These are phyloP conservation scores for Phialophora expanda DNA, from an alignment of 2,329 filamentous ascomycete species.

Conservation along the genomic window DNA sequence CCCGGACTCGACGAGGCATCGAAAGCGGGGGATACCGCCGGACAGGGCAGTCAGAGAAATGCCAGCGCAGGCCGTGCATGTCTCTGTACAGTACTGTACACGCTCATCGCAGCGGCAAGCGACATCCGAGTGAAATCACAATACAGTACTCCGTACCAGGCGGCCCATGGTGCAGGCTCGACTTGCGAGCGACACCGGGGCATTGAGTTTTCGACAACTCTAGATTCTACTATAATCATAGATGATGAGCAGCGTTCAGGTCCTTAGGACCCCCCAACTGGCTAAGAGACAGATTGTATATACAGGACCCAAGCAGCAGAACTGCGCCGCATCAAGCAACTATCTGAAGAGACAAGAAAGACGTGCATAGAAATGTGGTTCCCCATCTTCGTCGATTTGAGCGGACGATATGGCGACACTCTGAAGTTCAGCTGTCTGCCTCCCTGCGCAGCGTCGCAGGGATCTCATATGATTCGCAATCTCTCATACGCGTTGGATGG, in stretches of 20 bases:
- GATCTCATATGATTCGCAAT: not conserved
- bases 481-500: not conserved
- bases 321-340: not conserved
- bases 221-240: too few species aligned
- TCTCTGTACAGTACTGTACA: not conserved
- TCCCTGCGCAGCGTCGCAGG: not conserved
- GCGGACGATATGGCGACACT: not conserved
- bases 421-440: not conserved
- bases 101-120: not conserved
- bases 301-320: not conserved
- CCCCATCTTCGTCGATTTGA: not conserved
- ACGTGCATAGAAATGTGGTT: not conserved
- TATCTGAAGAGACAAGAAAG: not conserved
- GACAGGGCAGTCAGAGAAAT: not conserved
- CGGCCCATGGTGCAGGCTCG: not conserved
- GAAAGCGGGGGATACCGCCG: too few species aligned
- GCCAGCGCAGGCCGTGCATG: not conserved
- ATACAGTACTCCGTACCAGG: too few species aligned
- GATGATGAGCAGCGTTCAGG: too few species aligned
- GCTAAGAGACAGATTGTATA: not conserved
- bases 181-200: not conserved
- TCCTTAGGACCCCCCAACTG: too few species aligned
- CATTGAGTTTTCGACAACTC: too few species aligned
- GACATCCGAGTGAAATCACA: not conserved
- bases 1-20: not conserved